phyloP scores from a whole-genome alignment of 2,329 filamentous ascomycete species.

The Diplodia sapinea region DNA sequence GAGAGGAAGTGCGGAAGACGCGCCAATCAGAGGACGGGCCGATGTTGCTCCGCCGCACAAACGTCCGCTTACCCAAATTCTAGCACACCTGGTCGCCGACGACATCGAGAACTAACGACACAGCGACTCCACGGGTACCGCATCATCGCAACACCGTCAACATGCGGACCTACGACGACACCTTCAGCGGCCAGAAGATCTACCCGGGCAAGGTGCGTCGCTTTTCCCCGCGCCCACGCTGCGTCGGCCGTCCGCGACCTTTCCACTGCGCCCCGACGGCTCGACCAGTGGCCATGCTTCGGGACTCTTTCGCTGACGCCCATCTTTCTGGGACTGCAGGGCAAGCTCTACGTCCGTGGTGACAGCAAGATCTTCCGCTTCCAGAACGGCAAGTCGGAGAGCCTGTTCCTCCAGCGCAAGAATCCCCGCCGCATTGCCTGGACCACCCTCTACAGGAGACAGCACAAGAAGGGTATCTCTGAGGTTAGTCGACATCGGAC shows the following conservation, averaged over 20 bases:
- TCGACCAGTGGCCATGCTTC: background rate
- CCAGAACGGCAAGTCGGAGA: slow-evolving; percentile 99
- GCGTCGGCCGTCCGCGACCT: slow-evolving; percentile 2
- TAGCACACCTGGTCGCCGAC: slow-evolving; percentile 39
- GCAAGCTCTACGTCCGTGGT: slow-evolving; percentile 99
- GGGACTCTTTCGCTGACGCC: slow-evolving; percentile 18
- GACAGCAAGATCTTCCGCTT: slow-evolving; percentile 99
- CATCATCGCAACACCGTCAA: slow-evolving; percentile 56
- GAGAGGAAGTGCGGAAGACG: slow-evolving; percentile 7
- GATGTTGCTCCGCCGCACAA: slow-evolving; percentile 31
- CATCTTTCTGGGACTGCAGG: slow-evolving; percentile 61
- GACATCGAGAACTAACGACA: slow-evolving; percentile 41
- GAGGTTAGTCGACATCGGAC: slow-evolving; percentile 70
- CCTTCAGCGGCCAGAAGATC: slow-evolving; percentile 78
- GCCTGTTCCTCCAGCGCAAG: slow-evolving; percentile 99
- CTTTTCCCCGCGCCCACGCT: slow-evolving; percentile 6
- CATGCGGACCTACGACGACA: slow-evolving; percentile 80
- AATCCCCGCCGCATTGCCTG: slow-evolving; percentile 99
- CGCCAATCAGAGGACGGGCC: slow-evolving; percentile 30
- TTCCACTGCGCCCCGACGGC: background rate
- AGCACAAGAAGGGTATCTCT: slow-evolving; percentile 99
- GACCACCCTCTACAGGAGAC: slow-evolving; percentile 97
- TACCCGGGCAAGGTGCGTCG: slow-evolving; percentile 77
- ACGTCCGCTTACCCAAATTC: slow-evolving; percentile 38
- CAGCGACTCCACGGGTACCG: slow-evolving; percentile 47